Evolutionary conservation across 768 basidiomycete genomes (phyloP).

Genomic region (Candolleomyces aberdarensis): DNA sequence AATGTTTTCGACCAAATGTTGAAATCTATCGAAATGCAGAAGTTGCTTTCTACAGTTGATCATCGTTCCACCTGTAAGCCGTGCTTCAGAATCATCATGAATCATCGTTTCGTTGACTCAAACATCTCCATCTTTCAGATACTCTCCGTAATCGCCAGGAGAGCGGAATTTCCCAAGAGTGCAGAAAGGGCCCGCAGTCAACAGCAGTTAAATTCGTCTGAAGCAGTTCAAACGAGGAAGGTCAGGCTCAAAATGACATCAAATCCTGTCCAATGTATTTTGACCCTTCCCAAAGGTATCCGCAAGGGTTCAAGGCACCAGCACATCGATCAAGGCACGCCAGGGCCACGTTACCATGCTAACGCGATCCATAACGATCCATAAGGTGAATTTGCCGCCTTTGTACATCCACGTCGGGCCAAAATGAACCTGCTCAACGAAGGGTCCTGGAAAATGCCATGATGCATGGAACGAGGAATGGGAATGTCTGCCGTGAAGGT

Average conservation of each 20-base stretch:
- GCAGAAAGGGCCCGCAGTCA: background rate
- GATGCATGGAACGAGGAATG: background rate
- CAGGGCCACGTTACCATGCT: conserved; percentile 12
- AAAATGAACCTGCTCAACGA: conserved; percentile 6
- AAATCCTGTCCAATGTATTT: conserved; percentile 3
- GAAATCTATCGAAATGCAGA: no score
- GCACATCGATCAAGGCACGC: conserved; percentile 11
- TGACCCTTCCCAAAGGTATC: conserved; percentile 9
- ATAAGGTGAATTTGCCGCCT: conserved; percentile 10
- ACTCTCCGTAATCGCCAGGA: background rate
- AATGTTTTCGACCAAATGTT: no score
- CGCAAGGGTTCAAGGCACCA: conserved; percentile 9
- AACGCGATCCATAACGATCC: conserved; percentile 9
- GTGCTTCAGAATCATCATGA: no score
- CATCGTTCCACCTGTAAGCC: no score
- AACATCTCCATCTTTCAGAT: no score
- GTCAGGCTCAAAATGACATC: background rate
- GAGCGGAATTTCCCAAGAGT: background rate
- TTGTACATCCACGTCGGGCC: conserved; percentile 1
- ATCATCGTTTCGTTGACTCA: no score
- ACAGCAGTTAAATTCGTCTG: background rate
- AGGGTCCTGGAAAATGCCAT: background rate
- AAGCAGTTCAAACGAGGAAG: background rate
- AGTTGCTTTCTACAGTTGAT: no score
- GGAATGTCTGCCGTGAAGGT: background rate